These are phyloP conservation scores for Penicillium sp. DNA, from an alignment of 2,329 filamentous ascomycete genomes.

Conservation along the genomic window DNA sequence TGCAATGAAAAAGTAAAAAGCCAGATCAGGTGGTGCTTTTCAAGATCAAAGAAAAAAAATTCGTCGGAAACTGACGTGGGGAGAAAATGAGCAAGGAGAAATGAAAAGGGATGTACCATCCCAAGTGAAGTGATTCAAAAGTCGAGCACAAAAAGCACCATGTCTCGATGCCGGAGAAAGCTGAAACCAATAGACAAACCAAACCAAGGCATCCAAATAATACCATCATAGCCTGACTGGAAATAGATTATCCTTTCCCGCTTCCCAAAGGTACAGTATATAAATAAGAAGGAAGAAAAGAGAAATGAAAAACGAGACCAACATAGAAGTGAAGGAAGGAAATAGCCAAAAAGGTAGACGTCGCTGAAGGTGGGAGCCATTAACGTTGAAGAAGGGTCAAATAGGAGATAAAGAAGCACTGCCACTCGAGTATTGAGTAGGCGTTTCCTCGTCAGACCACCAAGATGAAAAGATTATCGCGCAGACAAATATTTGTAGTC, in stretches of 20 bases:
- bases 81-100: neutral
- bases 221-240: conserved; percentile 26
- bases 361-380: conserved; percentile 24
- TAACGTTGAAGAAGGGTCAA: conserved; percentile 28
- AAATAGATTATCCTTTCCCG: conserved; percentile 23
- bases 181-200: conserved; percentile 14
- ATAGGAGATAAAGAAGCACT: conserved; percentile 24
- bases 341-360: conserved; percentile 20
- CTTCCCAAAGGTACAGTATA: conserved; percentile 15
- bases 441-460: neutral
- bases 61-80: neutral
- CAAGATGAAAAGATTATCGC: conserved; percentile 8
- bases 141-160: conserved; percentile 8
- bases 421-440: neutral
- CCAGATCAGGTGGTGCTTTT: neutral
- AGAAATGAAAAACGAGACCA: conserved; percentile 22
- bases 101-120: conserved; percentile 7
- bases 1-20: conserved; percentile 4
- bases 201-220: conserved; percentile 17
- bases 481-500: conserved; percentile 3
- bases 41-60: conserved; percentile 2
- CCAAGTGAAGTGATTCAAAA: conserved; percentile 9
- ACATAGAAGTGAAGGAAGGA: conserved; percentile 16
- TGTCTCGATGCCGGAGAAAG: conserved; percentile 13
- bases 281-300: conserved; percentile 9